Evolutionary conservation across 768 basidiomycete genomes (phyloP).

Genomic region (Pisolithus microcarpus): DNA sequence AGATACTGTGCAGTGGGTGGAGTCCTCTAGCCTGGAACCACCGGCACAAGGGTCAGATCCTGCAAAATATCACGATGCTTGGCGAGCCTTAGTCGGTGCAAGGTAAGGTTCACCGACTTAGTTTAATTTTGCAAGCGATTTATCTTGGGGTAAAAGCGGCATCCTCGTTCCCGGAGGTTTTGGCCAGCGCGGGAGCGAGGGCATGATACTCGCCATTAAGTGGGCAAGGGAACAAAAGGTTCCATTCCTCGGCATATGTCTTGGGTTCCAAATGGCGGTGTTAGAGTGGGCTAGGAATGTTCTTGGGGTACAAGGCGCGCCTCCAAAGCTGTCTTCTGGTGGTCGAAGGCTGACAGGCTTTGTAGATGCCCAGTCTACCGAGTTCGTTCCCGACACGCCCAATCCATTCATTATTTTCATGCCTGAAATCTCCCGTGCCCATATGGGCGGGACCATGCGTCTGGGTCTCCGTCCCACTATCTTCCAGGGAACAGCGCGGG

Average conservation of each 20-base stretch:
- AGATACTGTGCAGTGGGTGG: constrained; percentile 69
- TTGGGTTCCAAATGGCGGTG: constrained; percentile 96
- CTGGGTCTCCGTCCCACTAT: constrained; percentile 96
- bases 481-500: constrained; percentile 46
- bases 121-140: background rate
- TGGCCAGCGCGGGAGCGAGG: constrained; percentile 87
- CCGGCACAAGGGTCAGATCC: constrained; percentile 74
- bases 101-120: constrained; percentile 40
- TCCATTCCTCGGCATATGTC: constrained; percentile 94
- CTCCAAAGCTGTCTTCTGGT: background rate
- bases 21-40: constrained; percentile 85
- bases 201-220: constrained; percentile 97
- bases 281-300: constrained; percentile 91
- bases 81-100: constrained; percentile 86
- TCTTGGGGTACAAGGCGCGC: constrained; percentile 57
- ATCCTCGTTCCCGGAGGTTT: constrained; percentile 98
- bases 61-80: constrained; percentile 90
- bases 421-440: constrained; percentile 97
- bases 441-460: constrained; percentile 99
- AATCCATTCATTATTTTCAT: constrained; percentile 89
- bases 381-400: constrained; percentile 58
- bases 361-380: constrained; percentile 77
- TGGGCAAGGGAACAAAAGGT: constrained; percentile 93
- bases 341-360: background rate
- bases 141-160: constrained; percentile 44